Base-by-base conservation (phyloP, 164 flowering plant genomes). In the Magnolia officinalis region DNA sequence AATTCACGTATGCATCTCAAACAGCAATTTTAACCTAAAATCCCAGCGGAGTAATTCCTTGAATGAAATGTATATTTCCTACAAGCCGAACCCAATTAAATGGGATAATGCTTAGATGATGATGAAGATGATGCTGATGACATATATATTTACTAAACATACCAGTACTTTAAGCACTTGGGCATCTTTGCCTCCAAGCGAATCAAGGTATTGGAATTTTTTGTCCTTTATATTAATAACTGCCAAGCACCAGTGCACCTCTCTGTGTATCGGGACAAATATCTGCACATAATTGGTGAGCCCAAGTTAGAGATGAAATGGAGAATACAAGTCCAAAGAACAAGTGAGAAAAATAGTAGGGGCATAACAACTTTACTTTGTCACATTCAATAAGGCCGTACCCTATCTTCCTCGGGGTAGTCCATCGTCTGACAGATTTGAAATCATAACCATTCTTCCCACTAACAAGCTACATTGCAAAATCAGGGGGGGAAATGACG, bases 151-250 rank as follows among this genome's bases (percentile, higher is more conserved):
- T 58, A 29, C 72, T n/a, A 67, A 55, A 76, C 89, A 76, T 91
- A 94, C 99, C 98, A 96, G 75, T 11, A 79, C 80, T 73, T 83
- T 76, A 74, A 91, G 78, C 14, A 88, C 97, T 69, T 71, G 79
- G 13, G 71, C 2, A 83, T 94, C 99, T 70, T n/a, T 79, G 78
- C 97, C 96, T 75, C 78, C 79, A 61, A 94, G 88, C 45, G 99
- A 92, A 89, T 96, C 99, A 81, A 96, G 96, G 86, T 94, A 96
- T 75, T 96, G 99, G 75, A 96, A 86, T 79, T 91, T 94, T 75
- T 87, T 71, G 21, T 96, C 99, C 82, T 87, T 91, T 80, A 83
- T 86, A 80, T 91, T 91, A 73, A 96, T 94, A 70, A 96, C 83
- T 50, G 96, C 98, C 82, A 96, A 84, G 81, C 95, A 90, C 99